Base-by-base conservation (phyloP, 805 yeast species). In the Starmera pachycereana region DNA sequence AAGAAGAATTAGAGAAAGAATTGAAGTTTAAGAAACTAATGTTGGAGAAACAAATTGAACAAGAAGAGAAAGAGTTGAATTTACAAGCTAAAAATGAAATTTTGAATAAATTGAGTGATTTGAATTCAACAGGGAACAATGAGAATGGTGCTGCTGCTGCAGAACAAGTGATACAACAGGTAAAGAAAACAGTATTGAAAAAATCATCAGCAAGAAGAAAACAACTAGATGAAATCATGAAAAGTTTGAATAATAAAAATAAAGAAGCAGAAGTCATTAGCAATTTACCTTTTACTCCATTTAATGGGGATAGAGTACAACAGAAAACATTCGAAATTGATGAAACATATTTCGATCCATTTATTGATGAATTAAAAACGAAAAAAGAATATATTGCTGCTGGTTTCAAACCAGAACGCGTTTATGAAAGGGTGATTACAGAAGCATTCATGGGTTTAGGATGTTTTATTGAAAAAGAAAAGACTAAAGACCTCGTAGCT, bases 361-460 rank as follows among this genome's bases (percentile, higher is more conserved):
- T 74, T 40, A 65, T 78, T 61, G 62, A 72, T 48, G 68, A 71
- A 46, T 53, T 73, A 56, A 53, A 69, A 46, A 65, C 62, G 6
- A 80, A 78, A 56, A 72, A 74, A 32, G 85, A 80, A 46, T 87
- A 72, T 52, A 69, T 72, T 48, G 97, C 96, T 4, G 80, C 92
- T 12, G 98, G 98, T 2, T 88, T 88, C 71, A 72, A 78, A 44
- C 66, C 84, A 27, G 74, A 76, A 37, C 66, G 63, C 29, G 88
- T 83, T 14, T 85, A 81, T 54, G 76, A 78, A 48, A 74, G 90
- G 48, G 79, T 90, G 5, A 64, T 92, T 39, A 82, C 83, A 42
- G 92, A 84, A 48, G 97, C 97, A 6, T 90, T 89, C 51, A 75
- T 79, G 64, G 97, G 97, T 0, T 65, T 92, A 44, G 89, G 86